Evolutionary conservation across 1,284 basidiomycete species (phyloP).

Genomic region (Trichosporon ovoides): DNA sequence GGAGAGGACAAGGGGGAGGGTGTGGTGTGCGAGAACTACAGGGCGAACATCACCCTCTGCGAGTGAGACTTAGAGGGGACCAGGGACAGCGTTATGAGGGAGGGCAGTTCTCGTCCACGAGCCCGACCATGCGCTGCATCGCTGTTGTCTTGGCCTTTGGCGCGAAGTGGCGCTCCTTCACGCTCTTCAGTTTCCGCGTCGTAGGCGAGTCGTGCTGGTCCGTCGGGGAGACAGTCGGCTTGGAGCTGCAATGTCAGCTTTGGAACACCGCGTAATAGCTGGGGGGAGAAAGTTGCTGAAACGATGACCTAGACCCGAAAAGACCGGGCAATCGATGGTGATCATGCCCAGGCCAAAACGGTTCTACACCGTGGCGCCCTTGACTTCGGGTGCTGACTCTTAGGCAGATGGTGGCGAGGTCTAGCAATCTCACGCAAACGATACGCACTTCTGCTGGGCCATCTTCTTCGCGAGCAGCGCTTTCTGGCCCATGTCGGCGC

Average conservation of each 20-base stretch:
- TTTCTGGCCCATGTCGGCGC: constrained; percentile 63
- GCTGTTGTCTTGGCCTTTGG: not conserved
- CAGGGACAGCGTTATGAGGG: not conserved
- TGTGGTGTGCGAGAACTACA: too few species aligned
- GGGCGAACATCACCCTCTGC: too few species aligned
- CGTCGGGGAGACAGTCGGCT: constrained; percentile 81
- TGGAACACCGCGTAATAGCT: not conserved
- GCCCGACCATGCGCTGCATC: not conserved
- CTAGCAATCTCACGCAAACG: not conserved
- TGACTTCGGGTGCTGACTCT: not conserved
- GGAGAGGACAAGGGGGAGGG: not conserved
- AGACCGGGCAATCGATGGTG: not conserved
- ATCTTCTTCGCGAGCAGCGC: constrained; percentile 82
- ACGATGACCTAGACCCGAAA: not conserved
- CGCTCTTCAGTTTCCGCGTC: constrained; percentile 78
- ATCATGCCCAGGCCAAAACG: not conserved
- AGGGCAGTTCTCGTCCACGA: constrained; percentile 2
- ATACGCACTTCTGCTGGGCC: constrained; percentile 69
- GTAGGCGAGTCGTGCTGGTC: constrained; percentile 88
- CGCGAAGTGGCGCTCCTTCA: constrained; percentile 83
- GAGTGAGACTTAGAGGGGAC: not conserved
- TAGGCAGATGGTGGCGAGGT: too few species aligned
- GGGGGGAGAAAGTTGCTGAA: not conserved
- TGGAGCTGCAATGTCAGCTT: constrained; percentile 53
- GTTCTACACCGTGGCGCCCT: not conserved